Base-by-base conservation (phyloP, 805 yeast species). In the Wickerhamiella lipophila region DNA sequence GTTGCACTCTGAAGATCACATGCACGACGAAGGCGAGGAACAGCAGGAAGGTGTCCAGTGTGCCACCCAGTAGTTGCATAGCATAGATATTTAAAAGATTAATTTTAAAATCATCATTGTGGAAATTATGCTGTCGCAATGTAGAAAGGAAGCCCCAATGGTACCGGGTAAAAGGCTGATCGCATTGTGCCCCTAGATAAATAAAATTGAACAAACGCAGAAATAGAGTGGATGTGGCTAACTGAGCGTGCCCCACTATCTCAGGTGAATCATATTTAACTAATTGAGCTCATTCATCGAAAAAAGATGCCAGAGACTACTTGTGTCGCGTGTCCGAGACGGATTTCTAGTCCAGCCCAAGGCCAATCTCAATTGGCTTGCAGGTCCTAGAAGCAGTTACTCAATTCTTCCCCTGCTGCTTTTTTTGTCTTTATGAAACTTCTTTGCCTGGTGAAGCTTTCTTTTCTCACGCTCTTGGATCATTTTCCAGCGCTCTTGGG, bases 21-120 rank as follows among this genome's bases (percentile, higher is more conserved):
- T 49, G 36, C 53, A 51, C 30, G 60, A 56, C 56, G 77, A 76
- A 51, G 77, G 74, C 42, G 82, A 78, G 49, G 80, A 76, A 18
- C 59, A 77, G 49, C 80, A 76, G 44, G 77, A 74, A 55, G 84
- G 87, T 58, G 94, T 84, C 50, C 94, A 87, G 76, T 87, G 96
- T 77, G 94, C 95, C 56, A 82, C 89, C 64, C 96, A 87, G 75
- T 87, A 68, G 46, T 29, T 40, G 30, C 29, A 23, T 23, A 9
- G 40, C 40, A 32, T 32, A 43, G 21, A 32, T 43, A 40, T 40
- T 40, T 40, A 40, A 40, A 32, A 32, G 19, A 32, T 32, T 32
- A 32, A 32, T 32, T 9, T 32, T 32, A 32, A 19, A 32, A 6
- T 16, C 19, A 32, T 32, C 6, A 29, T 11, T 29, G 34, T 29